phyloP scores from a whole-genome alignment of 257 asterid species.

The Solanum rostratum region DNA sequence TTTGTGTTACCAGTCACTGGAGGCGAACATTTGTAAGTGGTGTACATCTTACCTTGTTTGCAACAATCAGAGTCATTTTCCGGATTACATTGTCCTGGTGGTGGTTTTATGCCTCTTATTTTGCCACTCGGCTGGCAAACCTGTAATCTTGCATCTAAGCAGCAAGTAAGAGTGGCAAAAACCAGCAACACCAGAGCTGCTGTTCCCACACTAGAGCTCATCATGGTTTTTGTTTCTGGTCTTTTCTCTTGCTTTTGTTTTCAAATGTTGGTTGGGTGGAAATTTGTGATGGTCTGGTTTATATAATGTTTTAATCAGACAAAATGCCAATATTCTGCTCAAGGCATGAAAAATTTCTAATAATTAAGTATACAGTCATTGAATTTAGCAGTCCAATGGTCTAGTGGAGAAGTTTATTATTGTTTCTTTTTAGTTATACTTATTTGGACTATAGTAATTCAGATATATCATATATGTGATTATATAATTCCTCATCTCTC shows the following conservation, averaged over 20 bases:
- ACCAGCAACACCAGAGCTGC: background rate
- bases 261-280: background rate
- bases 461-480: background rate
- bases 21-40: constrained; percentile 31
- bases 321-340: background rate
- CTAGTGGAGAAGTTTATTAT: background rate
- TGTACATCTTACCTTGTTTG: constrained; percentile 12
- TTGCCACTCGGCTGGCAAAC: constrained; percentile 30
- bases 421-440: background rate
- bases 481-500: background rate
- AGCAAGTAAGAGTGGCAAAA: background rate
- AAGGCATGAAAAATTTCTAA: background rate
- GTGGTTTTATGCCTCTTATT: constrained; percentile 22
- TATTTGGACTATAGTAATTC: background rate
- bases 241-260: background rate
- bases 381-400: background rate
- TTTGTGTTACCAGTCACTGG: constrained; percentile 12
- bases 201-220: background rate
- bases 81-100: constrained; percentile 29
- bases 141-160: background rate
- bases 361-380: background rate
- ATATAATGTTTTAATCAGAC: background rate
- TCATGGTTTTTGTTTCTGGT: background rate
- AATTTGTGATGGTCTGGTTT: background rate
- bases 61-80: constrained; percentile 29